Conservation (phyloP, 805 yeast species). For the Maudiozyma bulderi region DNA sequence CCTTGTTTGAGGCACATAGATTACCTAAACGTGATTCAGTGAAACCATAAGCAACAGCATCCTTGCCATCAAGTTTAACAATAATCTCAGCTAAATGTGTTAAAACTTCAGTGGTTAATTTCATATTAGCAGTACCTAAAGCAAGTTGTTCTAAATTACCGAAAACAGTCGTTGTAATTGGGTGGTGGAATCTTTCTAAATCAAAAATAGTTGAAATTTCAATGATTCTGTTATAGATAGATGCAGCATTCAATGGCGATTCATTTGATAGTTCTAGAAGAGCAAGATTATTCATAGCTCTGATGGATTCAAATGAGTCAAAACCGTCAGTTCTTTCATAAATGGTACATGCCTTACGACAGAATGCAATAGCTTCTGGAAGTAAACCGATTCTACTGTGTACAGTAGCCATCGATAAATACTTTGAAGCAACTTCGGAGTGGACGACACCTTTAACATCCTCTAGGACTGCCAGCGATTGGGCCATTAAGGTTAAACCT, state of each 20-base stretch:
- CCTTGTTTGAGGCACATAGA: slow-evolving; percentile 41
- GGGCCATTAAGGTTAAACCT: slow-evolving; percentile 57
- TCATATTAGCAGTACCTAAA: slow-evolving; percentile 44
- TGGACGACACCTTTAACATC: slow-evolving; percentile 79
- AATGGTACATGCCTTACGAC: slow-evolving; percentile 61
- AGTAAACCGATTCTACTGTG: slow-evolving; percentile 51
- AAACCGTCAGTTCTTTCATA: slow-evolving; percentile 74
- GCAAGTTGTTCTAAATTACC: slow-evolving; percentile 43
- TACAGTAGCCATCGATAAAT: slow-evolving; percentile 53
- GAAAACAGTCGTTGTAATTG: slow-evolving; percentile 55
- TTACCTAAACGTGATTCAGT: slow-evolving; percentile 63
- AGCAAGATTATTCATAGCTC: slow-evolving; percentile 67
- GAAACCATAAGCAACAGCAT: slow-evolving; percentile 53
- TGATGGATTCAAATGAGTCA: slow-evolving; percentile 68
- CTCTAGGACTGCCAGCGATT: slow-evolving; percentile 64
- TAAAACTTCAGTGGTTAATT: slow-evolving; percentile 47
- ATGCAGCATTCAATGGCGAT: slow-evolving; percentile 50
- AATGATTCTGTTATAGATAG: slow-evolving; percentile 51
- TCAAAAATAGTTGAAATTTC: slow-evolving; percentile 26
- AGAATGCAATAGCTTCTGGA: slow-evolving; percentile 51
- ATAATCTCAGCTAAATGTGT: slow-evolving; percentile 45
- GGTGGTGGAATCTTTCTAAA: slow-evolving; percentile 61
- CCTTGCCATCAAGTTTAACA: slow-evolving; percentile 42
- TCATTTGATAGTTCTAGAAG: slow-evolving; percentile 55
- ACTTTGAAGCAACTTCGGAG: slow-evolving; percentile 65